Conservation (phyloP, 2,329 filamentous ascomycete species). For the Dryadomyces sulphureus region DNA sequence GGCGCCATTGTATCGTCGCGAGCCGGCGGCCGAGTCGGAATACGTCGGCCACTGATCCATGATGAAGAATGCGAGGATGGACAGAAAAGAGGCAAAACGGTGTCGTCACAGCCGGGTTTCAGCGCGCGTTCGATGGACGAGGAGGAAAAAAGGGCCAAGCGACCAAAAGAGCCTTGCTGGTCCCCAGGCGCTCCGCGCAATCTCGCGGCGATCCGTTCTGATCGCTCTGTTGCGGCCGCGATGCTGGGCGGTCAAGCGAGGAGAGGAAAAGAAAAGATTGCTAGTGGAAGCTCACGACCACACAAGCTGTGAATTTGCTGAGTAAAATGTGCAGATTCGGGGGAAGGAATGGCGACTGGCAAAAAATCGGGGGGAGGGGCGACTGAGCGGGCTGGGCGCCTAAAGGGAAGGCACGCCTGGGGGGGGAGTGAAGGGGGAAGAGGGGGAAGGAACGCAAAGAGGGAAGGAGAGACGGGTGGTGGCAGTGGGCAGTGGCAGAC, state of each 20-base stretch:
- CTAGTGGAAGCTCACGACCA: not conserved
- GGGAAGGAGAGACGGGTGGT: too few species aligned
- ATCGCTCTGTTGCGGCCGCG: not conserved
- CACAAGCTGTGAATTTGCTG: not conserved
- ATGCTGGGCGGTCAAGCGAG: not conserved
- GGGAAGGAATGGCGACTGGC: not conserved
- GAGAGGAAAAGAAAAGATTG: not conserved
- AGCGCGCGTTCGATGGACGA: not conserved
- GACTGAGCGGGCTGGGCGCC: too few species aligned
- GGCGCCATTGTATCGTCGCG: conserved; percentile 46
- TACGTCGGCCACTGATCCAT: conserved; percentile 56
- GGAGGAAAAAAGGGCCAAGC: not conserved
- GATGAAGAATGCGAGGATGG: conserved; percentile 7
- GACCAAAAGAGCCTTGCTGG: too few species aligned
- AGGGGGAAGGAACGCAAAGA: too few species aligned
- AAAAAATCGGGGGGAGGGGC: not conserved
- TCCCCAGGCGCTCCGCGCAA: not conserved
- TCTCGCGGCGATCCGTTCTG: not conserved
- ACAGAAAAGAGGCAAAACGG: not conserved
- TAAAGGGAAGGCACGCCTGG: too few species aligned
- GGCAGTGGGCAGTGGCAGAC: not conserved
- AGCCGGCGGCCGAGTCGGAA: conserved; percentile 45
- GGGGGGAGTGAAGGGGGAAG: too few species aligned
- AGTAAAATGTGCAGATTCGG: not conserved
- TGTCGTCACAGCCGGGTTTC: not conserved